Base-by-base conservation (phyloP, 441 rosid species). In the Omphalea diandra region DNA sequence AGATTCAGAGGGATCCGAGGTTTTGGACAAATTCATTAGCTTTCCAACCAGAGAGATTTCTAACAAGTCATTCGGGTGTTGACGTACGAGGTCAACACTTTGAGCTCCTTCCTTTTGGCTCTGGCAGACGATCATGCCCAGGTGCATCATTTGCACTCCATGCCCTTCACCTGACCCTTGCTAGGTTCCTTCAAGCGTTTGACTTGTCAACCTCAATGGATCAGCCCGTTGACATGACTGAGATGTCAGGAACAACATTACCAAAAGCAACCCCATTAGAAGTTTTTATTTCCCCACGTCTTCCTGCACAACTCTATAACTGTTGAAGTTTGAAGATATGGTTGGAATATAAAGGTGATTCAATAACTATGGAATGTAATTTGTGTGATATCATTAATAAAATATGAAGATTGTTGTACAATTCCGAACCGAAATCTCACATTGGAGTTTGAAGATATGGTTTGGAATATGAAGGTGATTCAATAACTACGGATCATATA, bases 1-100 rank as follows among this genome's bases (percentile, higher is more conserved):
- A 84, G 72, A 83, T 85, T 52, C 88, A 81, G 38, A 77, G 87
- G 57, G 93, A 86, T 56, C 77, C 84, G 3, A 57, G 56, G 3
- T 24, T 77, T 15, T 88, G 89, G 89, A 62, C 61, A 47, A 73
- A 82, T 31, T 82, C 86, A 4, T 36, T 49, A 2, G 78, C 40
- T 57, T 88, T 86, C 31, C 17, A 50, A 44, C 89, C 84, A 0
- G 83, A 80, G 77, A 75, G 87, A 53, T 83, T 81, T 73, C 66
- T 82, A n/a, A 72, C 70, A 14, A 75, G 61, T 53, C 79, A 79
- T 36, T 47, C 20, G 5, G 71, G 54, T 50, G 40, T 77, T 53
- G 83, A 82, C 50, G 69, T 69, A 0, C 72, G 66, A 40, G 77
- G 76, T 36, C 73, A 70, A 26, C 69, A 78, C 10, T 76, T 74